phyloP scores from a whole-genome alignment of 495 filamentous ascomycete genomes.

The Lasiosphaeria hispida region DNA sequence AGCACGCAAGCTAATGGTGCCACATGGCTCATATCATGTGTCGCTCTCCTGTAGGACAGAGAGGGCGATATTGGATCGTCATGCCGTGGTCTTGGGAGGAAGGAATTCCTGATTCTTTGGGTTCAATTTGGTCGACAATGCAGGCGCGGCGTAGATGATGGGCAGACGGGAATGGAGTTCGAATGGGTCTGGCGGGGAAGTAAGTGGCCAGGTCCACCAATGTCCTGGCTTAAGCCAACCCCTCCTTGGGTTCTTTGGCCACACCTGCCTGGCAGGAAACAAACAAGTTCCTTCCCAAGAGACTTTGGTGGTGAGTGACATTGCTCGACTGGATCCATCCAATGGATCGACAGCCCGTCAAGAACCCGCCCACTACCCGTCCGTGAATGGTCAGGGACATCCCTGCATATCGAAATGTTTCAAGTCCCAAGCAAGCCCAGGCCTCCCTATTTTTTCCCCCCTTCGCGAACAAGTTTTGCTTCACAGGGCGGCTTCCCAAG shows the following conservation, averaged over 20 bases:
- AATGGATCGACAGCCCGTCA: too few species aligned
- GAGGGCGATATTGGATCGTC: constrained; percentile 3
- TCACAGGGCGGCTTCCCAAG: background rate
- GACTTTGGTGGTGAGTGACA: too few species aligned
- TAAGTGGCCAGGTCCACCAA: background rate
- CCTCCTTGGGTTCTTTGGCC: too few species aligned
- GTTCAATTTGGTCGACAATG: background rate
- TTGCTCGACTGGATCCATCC: too few species aligned
- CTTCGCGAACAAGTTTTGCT: background rate
- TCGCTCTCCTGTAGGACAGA: too few species aligned
- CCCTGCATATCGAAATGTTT: background rate
- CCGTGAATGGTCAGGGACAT: background rate
- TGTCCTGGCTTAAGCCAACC: too few species aligned
- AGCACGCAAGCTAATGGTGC: background rate
- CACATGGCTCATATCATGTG: background rate
- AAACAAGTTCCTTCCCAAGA: too few species aligned
- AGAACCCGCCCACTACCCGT: too few species aligned
- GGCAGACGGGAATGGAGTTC: background rate
- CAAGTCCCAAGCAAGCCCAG: background rate
- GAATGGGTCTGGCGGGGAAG: background rate
- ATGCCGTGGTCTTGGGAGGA: background rate
- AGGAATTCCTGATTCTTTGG: background rate
- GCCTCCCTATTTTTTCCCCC: background rate
- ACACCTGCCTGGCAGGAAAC: too few species aligned
- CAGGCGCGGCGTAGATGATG: too few species aligned